Base-by-base conservation (phyloP, 2,329 filamentous ascomycete species). In the Sclerotinia sclerotiorum region DNA sequence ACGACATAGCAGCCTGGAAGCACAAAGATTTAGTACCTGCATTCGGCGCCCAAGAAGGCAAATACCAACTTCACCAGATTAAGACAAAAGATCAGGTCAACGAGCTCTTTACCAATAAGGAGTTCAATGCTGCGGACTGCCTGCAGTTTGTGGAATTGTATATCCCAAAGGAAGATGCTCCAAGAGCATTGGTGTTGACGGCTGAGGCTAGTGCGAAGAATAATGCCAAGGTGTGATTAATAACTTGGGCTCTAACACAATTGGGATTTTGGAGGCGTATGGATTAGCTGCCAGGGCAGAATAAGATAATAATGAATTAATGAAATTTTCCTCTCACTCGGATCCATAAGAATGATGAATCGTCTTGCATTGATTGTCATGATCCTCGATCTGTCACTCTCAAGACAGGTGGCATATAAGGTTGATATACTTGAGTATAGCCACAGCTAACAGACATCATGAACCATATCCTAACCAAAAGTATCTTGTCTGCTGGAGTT, bases 161-260 rank as follows among this genome's bases (percentile, higher is more conserved):
- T 75, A 92, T 96, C 87, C 88, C 88, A 13, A 90, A 86, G 79
- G 85, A 93, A 70, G 92, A 96, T 79, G 91, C 92, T 17, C 92
- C 92, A 0, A 82, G 84, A 60, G 87, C 87, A 6, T 79, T 96
- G 73, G 86, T 89, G 74, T 79, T 88, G 76, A 92, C 90, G 29
- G 90, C 91, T 0, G 84, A 90, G 78, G 88, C 89, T 6, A 88
- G 88, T 57, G 91, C 90, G 7, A 87, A 81, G 80, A 87, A 83
- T 63, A 94, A 94, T 77, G 82, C 85, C 8, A 84, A 77, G 70
- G 61, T 73, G 54, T 75, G 35, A 67, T 24, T 21, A 24, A 35
- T 46, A 21, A 39, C 60, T 51, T 13, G n/a, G 7, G 24, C 32
- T 35, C 42, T 27, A 24, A 63, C 35, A 46, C 17, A 13, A 32